Evolutionary conservation across 73 alveolate species (phyloP), one percentile per base, ranked within the genome.

Genomic region (Stentor coeruleus): DNA sequence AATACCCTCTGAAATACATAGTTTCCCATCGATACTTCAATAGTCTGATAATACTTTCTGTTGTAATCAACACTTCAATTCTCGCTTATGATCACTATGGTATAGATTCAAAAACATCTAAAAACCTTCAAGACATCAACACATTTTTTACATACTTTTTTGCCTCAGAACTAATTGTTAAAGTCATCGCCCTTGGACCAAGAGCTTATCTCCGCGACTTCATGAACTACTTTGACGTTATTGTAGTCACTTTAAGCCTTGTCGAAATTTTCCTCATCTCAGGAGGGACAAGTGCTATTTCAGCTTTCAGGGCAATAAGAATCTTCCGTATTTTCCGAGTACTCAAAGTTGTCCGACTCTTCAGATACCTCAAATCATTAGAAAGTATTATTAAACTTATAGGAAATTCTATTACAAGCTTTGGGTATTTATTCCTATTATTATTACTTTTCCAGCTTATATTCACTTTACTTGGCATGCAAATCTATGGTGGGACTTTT

Each of bases 281-380:
- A 81, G 91, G 39, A 37, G 82, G 42, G 1, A 36, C 3, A 26
- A 90, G 95, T 30, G 94, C 96, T 26, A 88, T 79, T 36, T 88
- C 96, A 35, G 97, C 97, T 31, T 93, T 97, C 36, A 86, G 96
- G 84, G 90, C 98, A 42, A 87, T 97, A 6, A 94, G 98, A 90
- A 95, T 96, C 40, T 93, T 97, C 84, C 91, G 99, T 84, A 99
- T 96, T 14, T 89, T 97, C 60, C 89, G 99, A 84, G 95, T 97
- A 4, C 93, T 99, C 3, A 96, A 97, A 92, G 90, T 96, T 36
- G 72, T 96, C 39, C 87, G 93, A 74, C 86, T 97, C 30, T 95
- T 97, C 98, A 92, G 96, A 79, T 90, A 91, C 59, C 90, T 97
- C 42, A 89, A 90, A 74, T 97, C 95, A 0, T 84, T 97, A 26